These are phyloP conservation scores for Penicillium canariense DNA, from an alignment of 495 filamentous ascomycete species.

Conservation along the genomic window DNA sequence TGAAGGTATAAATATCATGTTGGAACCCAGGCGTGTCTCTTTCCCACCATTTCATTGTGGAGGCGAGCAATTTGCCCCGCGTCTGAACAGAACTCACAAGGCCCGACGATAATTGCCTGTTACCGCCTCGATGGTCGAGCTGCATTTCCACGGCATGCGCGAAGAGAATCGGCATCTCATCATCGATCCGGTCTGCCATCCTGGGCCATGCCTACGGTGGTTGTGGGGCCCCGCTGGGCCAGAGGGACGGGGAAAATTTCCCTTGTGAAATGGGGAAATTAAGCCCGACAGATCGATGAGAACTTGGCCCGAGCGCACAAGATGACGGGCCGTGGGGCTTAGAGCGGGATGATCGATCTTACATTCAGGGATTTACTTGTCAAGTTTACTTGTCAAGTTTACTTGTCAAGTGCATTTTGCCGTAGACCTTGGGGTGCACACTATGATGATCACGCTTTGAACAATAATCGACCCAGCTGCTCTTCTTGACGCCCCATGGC, in stretches of 20 bases:
- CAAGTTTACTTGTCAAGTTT: no score
- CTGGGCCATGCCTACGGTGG: not conserved
- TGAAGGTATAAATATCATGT: slow-evolving; percentile 16
- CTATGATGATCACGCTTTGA: no score
- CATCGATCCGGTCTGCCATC: not conserved
- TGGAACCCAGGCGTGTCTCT: not conserved
- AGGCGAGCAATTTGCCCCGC: slow-evolving; percentile 5
- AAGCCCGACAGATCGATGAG: not conserved
- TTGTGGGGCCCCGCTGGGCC: not conserved
- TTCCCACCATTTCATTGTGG: not conserved
- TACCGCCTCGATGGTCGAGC: not conserved
- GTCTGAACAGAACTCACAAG: not conserved
- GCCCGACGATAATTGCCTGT: not conserved
- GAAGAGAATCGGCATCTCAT: slow-evolving; percentile 12
- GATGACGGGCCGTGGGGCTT: not conserved
- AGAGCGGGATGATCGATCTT: no score
- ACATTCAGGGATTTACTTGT: no score
- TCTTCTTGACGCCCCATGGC: no score
- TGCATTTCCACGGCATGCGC: not conserved
- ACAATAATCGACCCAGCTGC: no score
- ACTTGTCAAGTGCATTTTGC: no score
- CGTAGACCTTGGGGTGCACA: no score
- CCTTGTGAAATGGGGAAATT: slow-evolving; percentile 9
- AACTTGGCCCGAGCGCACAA: not conserved
- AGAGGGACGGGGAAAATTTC: slow-evolving; percentile 21